A percentile compares a stretch with the other conserved stretches of the same genome.
phyloP scores from a whole-genome alignment of 192 early-diverging fungal genomes.

The Phycomyces blakesleeanus region DNA sequence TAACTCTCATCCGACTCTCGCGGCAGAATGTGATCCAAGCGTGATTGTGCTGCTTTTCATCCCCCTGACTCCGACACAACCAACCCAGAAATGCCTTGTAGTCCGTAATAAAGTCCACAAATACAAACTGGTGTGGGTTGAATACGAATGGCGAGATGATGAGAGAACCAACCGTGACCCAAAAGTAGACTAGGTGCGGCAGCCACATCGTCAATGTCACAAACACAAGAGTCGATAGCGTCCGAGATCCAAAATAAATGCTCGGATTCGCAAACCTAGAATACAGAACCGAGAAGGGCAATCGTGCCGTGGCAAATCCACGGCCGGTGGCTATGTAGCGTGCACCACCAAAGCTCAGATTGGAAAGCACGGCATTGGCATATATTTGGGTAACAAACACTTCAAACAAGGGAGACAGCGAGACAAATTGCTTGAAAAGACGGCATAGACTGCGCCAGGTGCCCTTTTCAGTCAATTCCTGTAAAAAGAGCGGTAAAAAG shows the following conservation, averaged over 20 bases:
- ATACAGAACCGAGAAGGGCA: constrained; percentile 61
- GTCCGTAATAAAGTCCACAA: constrained; percentile 63
- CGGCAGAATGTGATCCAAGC: constrained; percentile 69
- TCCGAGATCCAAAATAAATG: constrained; percentile 62
- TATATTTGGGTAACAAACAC: constrained; percentile 70
- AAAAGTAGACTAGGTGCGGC: constrained; percentile 64
- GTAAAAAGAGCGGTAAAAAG: constrained; percentile 67
- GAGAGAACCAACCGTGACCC: constrained; percentile 62
- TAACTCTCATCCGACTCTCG: constrained; percentile 53
- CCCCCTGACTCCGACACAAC: constrained; percentile 58
- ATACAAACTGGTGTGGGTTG: constrained; percentile 71
- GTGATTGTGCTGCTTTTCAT: constrained; percentile 48
- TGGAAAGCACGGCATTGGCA: constrained; percentile 62
- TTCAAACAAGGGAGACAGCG: constrained; percentile 68
- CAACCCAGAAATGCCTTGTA: constrained; percentile 66
- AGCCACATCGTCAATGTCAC: constrained; percentile 56
- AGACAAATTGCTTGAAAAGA: constrained; percentile 62
- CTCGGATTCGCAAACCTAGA: constrained; percentile 60
- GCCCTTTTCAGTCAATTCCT: constrained; percentile 71
- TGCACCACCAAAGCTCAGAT: constrained; percentile 64
- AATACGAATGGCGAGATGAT: constrained; percentile 67
- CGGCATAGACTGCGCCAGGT: constrained; percentile 52
- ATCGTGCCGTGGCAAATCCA: constrained; percentile 66
- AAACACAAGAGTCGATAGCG: constrained; percentile 60
- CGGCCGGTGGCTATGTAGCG: constrained; percentile 70